Evolutionary conservation across 169 alveolate genomes (phyloP), one percentile per base, ranked within the genome.

Genomic region (Cryptosporidium felis): DNA sequence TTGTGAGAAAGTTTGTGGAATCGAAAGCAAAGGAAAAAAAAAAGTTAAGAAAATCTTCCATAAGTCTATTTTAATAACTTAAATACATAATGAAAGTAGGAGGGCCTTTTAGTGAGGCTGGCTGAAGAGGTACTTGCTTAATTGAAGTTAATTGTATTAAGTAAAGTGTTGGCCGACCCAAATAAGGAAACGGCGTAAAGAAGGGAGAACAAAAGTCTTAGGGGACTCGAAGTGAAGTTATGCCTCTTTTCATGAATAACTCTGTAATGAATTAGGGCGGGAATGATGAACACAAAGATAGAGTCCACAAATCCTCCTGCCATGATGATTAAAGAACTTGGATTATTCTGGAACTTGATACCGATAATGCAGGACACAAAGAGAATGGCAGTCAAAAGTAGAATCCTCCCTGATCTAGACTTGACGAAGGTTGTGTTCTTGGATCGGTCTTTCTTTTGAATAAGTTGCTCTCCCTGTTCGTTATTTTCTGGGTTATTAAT

Each of bases 291-390:
- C 6, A 74, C 85, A 74, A 74, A 74, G 8, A 74, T 38, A 0
- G 85, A 74, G 44, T 74, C 85, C n/a, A 74, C 42, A 36, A 74
- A 56, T 38, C 85, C 85, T 23, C 66, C 85, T 36, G 74, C 67
- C 53, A 74, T 51, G 14, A 49, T 34, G 10, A 74, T 40, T 12
- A 74, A 40, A 18, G 16, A 51, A 12, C 58, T 41, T 18, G 56
- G 74, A 2, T 21, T n/a, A 26, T 74, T 18, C 30, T 45, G 63
- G 45, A 74, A 74, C 0, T 16, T 9, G 10, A 74, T 49, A 0
- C 67, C 66, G 14, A 74, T 49, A 30, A 49, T 34, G 40, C 66
- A 74, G n/a, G 74, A 74, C 41, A 56, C 51, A 18, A 53, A 14
- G 14, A 74, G 41, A 32, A 56, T 18, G 21, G 56, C 12, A 9